Evolutionary conservation across 441 rosid species (phyloP).

Genomic region (Euphorbia schlechtendalii): DNA sequence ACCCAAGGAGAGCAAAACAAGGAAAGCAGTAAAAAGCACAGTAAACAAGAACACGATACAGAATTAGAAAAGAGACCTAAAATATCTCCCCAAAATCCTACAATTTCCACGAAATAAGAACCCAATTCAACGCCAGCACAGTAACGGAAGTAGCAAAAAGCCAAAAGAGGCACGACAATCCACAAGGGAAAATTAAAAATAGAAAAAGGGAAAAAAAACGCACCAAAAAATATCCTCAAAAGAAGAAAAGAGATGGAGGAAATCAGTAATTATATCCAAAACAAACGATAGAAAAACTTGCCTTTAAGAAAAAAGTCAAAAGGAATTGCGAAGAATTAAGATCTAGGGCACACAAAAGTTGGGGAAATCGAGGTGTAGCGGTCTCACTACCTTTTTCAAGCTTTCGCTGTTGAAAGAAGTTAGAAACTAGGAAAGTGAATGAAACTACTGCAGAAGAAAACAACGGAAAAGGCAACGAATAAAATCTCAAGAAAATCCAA

Average conservation of each 20-base stretch:
- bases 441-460: not conserved
- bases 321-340: slow-evolving; percentile 23
- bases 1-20: slow-evolving; percentile 28
- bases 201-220: not conserved
- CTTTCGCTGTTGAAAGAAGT: slow-evolving; percentile 15
- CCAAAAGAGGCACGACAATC: slow-evolving; percentile 11
- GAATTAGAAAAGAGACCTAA: slow-evolving; percentile 14
- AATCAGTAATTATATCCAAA: slow-evolving; percentile 13
- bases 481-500: not conserved
- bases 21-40: slow-evolving; percentile 6
- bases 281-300: slow-evolving; percentile 22
- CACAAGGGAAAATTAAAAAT: not conserved
- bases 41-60: slow-evolving; percentile 20
- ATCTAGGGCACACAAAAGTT: slow-evolving; percentile 32
- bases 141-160: slow-evolving; percentile 5
- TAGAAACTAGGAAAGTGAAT: not conserved
- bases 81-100: not conserved
- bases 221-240: slow-evolving; percentile 20
- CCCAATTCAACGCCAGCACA: not conserved
- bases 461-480: not conserved
- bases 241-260: slow-evolving; percentile 10
- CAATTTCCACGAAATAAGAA: not conserved
- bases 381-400: not conserved
- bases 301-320: slow-evolving; percentile 35
- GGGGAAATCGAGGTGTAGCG: slow-evolving; percentile 21